These are phyloP conservation scores for Vanderwaltozyma tropicalis DNA, from an alignment of 805 yeast species.

Conservation along the genomic window DNA sequence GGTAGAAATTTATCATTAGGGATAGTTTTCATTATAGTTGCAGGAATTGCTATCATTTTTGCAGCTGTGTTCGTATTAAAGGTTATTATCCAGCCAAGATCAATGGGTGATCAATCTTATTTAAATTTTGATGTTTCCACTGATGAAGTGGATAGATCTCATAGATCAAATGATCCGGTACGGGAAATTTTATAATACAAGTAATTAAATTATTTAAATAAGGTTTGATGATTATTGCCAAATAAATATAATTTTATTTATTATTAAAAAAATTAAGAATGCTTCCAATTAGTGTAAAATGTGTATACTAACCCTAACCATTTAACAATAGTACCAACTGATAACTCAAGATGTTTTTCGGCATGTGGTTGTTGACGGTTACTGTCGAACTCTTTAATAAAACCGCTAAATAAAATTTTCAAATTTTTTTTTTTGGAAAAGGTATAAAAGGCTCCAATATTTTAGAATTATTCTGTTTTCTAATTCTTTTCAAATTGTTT, in stretches of 20 bases:
- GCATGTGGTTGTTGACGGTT: too few relatives aligned
- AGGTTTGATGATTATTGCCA: too few relatives aligned
- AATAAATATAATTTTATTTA: too few relatives aligned
- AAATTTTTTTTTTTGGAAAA: too few relatives aligned
- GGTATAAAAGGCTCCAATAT: too few relatives aligned
- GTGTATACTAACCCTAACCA: too few relatives aligned
- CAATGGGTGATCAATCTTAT: constrained; percentile 72
- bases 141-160: not conserved
- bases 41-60: constrained; percentile 60
- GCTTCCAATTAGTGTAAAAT: too few relatives aligned
- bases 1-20: constrained; percentile 82
- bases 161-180: constrained; percentile 5
- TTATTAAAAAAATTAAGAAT: not conserved
- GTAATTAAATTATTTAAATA: not conserved
- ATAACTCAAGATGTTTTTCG: too few relatives aligned
- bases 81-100: constrained; percentile 74
- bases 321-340: too few relatives aligned
- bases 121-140: constrained; percentile 32
- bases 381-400: too few relatives aligned
- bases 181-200: constrained; percentile 14
- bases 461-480: not conserved
- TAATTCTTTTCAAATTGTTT: not conserved
- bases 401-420: too few relatives aligned
- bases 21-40: constrained; percentile 74
- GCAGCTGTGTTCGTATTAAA: constrained; percentile 70